Conservation (phyloP, 768 basidiomycete species). For the Russula sp. region DNA sequence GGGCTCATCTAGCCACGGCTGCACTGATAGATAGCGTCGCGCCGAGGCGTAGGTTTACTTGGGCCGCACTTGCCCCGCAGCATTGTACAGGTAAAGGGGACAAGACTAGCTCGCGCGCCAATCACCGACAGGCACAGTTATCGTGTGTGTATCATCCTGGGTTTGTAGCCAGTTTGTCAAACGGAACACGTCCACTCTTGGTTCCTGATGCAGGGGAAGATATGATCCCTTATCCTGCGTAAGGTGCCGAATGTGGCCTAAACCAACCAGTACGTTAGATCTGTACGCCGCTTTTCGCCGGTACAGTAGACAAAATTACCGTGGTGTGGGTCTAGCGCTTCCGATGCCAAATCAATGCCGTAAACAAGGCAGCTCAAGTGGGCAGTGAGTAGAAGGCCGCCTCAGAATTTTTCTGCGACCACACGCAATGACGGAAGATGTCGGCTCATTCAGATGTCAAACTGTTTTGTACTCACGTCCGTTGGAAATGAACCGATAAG, state of each 20-base stretch:
- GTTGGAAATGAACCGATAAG: background rate
- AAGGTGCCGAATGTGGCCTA: background rate
- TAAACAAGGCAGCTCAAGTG: background rate
- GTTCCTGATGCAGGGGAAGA: background rate
- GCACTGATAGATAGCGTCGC: background rate
- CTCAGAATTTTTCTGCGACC: background rate
- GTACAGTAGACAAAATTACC: background rate
- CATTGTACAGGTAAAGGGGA: background rate
- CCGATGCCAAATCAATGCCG: background rate
- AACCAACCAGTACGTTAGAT: background rate
- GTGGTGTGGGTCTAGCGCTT: background rate
- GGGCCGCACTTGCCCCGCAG: conserved; percentile 1
- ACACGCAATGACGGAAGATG: background rate
- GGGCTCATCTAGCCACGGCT: background rate
- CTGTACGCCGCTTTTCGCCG: background rate
- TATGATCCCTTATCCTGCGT: background rate
- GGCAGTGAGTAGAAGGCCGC: background rate
- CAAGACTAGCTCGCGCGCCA: background rate
- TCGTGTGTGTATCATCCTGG: background rate
- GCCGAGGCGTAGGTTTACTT: background rate
- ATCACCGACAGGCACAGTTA: conserved; percentile 5
- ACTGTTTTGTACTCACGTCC: background rate
- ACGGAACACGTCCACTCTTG: background rate
- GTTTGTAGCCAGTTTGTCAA: background rate
- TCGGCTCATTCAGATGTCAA: background rate